Base-by-base conservation (phyloP, 192 early-diverging fungal genomes). In the Podochytrium sp. region DNA sequence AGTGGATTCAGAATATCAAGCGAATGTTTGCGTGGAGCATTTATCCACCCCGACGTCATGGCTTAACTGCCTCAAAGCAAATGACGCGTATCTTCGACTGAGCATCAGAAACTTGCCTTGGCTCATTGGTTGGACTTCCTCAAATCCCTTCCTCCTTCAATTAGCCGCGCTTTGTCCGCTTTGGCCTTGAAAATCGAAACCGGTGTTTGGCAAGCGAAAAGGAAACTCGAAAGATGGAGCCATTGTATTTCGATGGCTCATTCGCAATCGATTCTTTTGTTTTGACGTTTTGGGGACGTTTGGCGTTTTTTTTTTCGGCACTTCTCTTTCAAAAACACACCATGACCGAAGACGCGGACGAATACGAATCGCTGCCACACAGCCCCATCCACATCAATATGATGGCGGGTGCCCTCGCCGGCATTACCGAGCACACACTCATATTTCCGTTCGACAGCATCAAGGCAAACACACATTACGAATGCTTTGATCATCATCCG, bases 1-100 rank as follows among this genome's bases (percentile, higher is more conserved):
- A 99, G 76, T 99, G 97, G 97, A 99, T 99, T 83, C 97, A 99
- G 82, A 89, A 90, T 18, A 90, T 98, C 65, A 99, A 99, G 74
- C 88, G 97, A 27, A 82, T 99, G 38, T 99, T 96, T 90, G 90
- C 92, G 1, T 95, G 98, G 77, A 90, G 81, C 49, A 92, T 92
- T 71, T 97, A 94, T 79, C 95, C 95, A 25, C 96, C 95, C n/a
- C n/a, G n/a, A n/a, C n/a, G n/a, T n/a, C n/a, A n/a, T n/a, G n/a
- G n/a, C n/a, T n/a, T n/a, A n/a, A n/a, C n/a, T n/a, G n/a, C n/a
- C n/a, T n/a, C n/a, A n/a, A 65, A 61, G 98, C 98, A 10, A 95
- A 95, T 71, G 95, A 97, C 67, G 85, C 93, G 1, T 99, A 99
- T 76, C 79, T 99, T 57, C 91, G 92, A 63, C 85, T 99, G 43